Evolutionary conservation across 164 flowering plant genomes (phyloP), one percentile per base, ranked within the genome.

Genomic region (Sedum album): DNA sequence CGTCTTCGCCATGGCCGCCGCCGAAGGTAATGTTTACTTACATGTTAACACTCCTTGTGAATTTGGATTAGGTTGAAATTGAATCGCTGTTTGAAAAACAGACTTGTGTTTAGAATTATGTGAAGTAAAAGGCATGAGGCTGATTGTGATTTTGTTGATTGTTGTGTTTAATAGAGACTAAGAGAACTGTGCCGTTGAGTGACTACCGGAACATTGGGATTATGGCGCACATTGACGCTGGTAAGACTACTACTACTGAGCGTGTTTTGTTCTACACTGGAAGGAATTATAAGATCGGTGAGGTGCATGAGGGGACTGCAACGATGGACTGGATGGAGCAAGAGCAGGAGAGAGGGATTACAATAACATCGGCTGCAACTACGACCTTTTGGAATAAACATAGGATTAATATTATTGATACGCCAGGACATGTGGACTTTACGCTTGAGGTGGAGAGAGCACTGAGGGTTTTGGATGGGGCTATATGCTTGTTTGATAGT

Each of bases 291-390:
- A 92, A 91, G 76, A 95, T 95, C 15, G 97, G 97, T 28, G 97
- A 95, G 76, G 97, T 95, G 25, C 99, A 94, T 69, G 97, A 88
- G 70, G 97, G 97, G 71, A 89, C 97, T 11, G 97, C 97, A 51
- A 95, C 97, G 41, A 95, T 95, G 99, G 97, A 92, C 75, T 90
- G 97, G 97, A 90, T 95, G 99, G 99, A 88, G 69, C 99, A 91
- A 73, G 97, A 94, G 71, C 92, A 90, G 75, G 99, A 94, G 81
- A 85, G 97, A 77, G 99, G 97, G 71, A 94, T 94, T 48, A 94
- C 97, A 39, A 94, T 94, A 21, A 91, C 97, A 23, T 94, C 97
- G 67, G 97, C 99, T 67, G 97, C 97, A 48, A 94, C 99, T 13
- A 91, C 97, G 46, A 81, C 97, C 9, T 85, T 78, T 76, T 94